phyloP scores from a whole-genome alignment of 768 basidiomycete genomes.

The Scleroderma citrinum region DNA sequence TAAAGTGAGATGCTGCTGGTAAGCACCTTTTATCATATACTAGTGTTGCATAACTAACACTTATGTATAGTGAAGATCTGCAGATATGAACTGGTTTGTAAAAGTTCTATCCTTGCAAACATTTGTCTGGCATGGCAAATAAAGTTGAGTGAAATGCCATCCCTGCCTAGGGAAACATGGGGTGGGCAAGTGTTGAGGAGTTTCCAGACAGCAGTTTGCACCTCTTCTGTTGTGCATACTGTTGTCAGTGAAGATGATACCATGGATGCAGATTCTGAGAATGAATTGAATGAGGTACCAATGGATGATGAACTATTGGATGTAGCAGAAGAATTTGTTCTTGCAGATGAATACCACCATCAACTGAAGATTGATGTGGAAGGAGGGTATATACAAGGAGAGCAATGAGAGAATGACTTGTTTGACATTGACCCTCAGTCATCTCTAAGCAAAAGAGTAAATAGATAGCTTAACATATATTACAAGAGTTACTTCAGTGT shows the following conservation, averaged over 20 bases:
- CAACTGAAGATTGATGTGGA: neutral
- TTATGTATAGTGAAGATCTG: neutral
- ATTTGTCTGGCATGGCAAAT: neutral
- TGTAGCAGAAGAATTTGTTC: slow-evolving; percentile 6
- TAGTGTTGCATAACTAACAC: neutral
- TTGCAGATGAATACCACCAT: slow-evolving; percentile 3
- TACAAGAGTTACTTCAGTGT: too few relatives aligned
- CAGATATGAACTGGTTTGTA: neutral
- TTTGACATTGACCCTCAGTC: neutral
- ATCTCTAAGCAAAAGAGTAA: neutral
- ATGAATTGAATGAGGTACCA: neutral
- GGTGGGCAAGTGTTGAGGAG: neutral
- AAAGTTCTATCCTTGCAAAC: neutral
- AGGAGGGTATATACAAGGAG: neutral
- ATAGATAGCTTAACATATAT: neutral
- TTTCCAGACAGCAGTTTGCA: neutral
- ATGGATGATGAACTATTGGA: slow-evolving; percentile 4
- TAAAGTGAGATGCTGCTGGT: slow-evolving; percentile 7
- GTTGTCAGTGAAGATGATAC: neutral
- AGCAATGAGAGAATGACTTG: neutral
- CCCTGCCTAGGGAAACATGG: neutral
- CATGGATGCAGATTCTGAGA: neutral
- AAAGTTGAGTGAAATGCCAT: neutral
- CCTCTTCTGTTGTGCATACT: neutral
- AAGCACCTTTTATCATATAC: neutral